phyloP scores from a whole-genome alignment of 495 filamentous ascomycete genomes.

The Penicillium nucicola region DNA sequence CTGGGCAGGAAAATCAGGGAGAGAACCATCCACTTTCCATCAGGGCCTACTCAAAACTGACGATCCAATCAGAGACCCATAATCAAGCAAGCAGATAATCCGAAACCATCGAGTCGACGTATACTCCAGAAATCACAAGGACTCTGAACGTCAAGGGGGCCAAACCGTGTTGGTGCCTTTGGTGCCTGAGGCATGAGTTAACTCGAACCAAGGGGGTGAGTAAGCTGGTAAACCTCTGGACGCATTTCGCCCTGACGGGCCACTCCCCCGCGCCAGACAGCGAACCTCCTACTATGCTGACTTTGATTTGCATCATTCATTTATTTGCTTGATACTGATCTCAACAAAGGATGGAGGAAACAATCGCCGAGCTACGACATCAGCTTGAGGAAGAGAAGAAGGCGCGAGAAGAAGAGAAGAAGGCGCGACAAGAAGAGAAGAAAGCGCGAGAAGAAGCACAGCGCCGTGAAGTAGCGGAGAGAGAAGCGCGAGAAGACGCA shows the following conservation, averaged over 20 bases:
- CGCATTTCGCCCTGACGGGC: too few species aligned
- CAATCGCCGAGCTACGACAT: conserved; percentile 22
- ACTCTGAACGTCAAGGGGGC: neutral
- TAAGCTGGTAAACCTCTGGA: too few species aligned
- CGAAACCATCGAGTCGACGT: neutral
- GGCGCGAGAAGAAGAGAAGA: conserved; percentile 9
- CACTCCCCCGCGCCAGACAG: too few species aligned
- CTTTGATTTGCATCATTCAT: conserved; percentile 26
- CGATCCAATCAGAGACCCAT: too few species aligned
- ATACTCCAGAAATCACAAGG: neutral
- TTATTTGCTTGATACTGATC: conserved; percentile 13
- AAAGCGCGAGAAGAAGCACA: conserved; percentile 11
- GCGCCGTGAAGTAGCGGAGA: conserved; percentile 11
- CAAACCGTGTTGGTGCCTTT: neutral
- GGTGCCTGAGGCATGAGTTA: too few species aligned
- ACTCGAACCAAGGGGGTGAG: too few species aligned
- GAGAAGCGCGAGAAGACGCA: conserved; percentile 5
- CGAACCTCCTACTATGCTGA: too few species aligned
- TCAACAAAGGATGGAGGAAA: conserved; percentile 18
- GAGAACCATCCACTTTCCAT: too few species aligned
- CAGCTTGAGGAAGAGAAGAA: conserved; percentile 20
- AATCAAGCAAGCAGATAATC: too few species aligned
- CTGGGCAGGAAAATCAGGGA: too few species aligned
- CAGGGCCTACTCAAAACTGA: too few species aligned
- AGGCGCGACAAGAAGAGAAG: too few species aligned